Conservation (phyloP, 192 early-diverging fungal genomes). For the Fimicolochytrium jonesii region DNA sequence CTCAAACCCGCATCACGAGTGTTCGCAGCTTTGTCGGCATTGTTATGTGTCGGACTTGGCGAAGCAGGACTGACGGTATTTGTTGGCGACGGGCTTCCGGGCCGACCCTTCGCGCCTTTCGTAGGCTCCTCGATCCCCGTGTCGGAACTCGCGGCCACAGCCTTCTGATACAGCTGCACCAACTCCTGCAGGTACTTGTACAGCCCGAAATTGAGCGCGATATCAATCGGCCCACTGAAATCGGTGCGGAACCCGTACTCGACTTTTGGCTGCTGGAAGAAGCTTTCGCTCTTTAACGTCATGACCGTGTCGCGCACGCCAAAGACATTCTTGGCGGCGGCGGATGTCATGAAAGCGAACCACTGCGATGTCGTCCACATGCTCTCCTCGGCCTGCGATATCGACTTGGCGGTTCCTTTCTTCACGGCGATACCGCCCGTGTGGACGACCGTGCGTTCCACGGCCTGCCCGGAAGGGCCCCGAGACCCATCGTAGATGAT, state of each 20-base stretch:
- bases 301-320: slow-evolving; percentile 24
- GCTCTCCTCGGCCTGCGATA: slow-evolving; percentile 42
- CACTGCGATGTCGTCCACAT: slow-evolving; percentile 45
- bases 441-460: slow-evolving; percentile 16
- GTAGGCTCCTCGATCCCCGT: background rate
- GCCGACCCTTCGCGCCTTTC: background rate
- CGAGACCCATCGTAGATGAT: background rate
- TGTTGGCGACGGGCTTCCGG: background rate
- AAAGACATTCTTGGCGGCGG: slow-evolving; percentile 39
- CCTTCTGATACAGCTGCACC: slow-evolving; percentile 31
- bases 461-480: background rate
- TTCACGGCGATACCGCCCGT: slow-evolving; percentile 30
- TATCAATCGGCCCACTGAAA: slow-evolving; percentile 44
- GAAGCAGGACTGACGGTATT: background rate
- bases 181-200: slow-evolving; percentile 47
- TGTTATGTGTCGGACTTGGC: background rate
- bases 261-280: slow-evolving; percentile 20
- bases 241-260: slow-evolving; percentile 37
- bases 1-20: too few species aligned
- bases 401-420: slow-evolving; percentile 35
- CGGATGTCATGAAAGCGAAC: slow-evolving; percentile 39
- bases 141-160: slow-evolving; percentile 9
- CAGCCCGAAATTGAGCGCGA: slow-evolving; percentile 49
- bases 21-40: background rate
- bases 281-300: slow-evolving; percentile 13